phyloP scores from a whole-genome alignment of 2,329 filamentous ascomycete species.

The Xylariaceae sp. region DNA sequence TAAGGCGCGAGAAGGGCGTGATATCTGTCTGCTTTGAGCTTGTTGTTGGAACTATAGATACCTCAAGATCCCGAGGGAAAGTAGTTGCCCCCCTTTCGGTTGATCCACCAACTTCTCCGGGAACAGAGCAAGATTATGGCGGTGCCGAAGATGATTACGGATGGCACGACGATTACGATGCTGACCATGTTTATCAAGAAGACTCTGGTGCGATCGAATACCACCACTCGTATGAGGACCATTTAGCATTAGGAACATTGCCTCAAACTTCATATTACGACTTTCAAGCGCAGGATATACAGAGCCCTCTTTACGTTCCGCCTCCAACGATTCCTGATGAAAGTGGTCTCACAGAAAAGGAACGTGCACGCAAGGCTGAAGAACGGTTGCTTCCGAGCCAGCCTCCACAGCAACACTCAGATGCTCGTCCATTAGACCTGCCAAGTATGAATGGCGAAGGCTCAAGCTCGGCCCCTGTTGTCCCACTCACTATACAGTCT shows the following conservation, averaged over 20 bases:
- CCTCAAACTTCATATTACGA: slow-evolving; percentile 34
- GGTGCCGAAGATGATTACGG: slow-evolving; percentile 24
- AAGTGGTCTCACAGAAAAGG: slow-evolving; percentile 71
- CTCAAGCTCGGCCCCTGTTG: too few species aligned
- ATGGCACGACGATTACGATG: slow-evolving; percentile 31
- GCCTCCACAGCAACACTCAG: slow-evolving; percentile 54
- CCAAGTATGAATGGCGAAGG: not conserved
- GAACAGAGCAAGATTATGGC: slow-evolving; percentile 13
- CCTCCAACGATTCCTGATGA: slow-evolving; percentile 59
- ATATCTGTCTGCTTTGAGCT: slow-evolving; percentile 83
- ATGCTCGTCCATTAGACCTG: too few species aligned
- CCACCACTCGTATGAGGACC: slow-evolving; percentile 21
- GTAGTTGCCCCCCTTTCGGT: slow-evolving; percentile 22
- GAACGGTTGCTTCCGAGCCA: slow-evolving; percentile 75
- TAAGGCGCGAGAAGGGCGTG: slow-evolving; percentile 88
- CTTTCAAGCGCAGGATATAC: slow-evolving; percentile 29
- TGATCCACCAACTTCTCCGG: slow-evolving; percentile 20
- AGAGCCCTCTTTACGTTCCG: slow-evolving; percentile 50
- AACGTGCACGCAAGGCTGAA: slow-evolving; percentile 73
- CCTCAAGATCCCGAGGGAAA: slow-evolving; percentile 33
- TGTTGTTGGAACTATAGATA: slow-evolving; percentile 81
- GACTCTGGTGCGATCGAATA: slow-evolving; percentile 18
- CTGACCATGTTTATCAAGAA: slow-evolving; percentile 22
- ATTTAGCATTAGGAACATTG: slow-evolving; percentile 26
- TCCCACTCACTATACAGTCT: too few species aligned